These are phyloP conservation scores for Emericellopsis terricola DNA, from an alignment of 495 filamentous ascomycete species.

Conservation along the genomic window DNA sequence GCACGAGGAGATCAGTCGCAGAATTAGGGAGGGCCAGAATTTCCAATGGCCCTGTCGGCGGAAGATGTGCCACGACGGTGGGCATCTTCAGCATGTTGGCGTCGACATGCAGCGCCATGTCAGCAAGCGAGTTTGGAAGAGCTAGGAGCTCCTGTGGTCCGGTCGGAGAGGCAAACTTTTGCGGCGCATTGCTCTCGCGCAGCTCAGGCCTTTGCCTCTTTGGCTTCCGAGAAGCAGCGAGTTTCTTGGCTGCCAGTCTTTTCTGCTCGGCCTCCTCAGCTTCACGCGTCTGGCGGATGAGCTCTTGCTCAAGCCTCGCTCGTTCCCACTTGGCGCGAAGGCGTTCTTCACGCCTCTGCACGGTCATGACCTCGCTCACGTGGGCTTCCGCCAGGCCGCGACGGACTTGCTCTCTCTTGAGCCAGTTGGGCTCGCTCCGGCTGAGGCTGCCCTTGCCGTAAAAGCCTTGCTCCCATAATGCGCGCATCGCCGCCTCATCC, in stretches of 20 bases:
- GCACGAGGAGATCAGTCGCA: conserved; percentile 19
- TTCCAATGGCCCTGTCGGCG: conserved; percentile 14
- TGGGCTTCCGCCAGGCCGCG: conserved; percentile 36
- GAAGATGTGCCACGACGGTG: conserved; percentile 9
- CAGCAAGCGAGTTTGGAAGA: conserved; percentile 10
- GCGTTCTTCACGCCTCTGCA: conserved; percentile 57
- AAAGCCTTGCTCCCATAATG: conserved; percentile 88
- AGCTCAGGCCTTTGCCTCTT: too few relatives aligned
- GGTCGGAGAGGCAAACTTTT: too few relatives aligned
- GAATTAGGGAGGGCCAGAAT: conserved; percentile 15
- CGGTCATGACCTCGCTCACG: conserved; percentile 63
- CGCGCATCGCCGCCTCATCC: conserved; percentile 51
- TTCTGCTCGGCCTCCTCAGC: conserved; percentile 25
- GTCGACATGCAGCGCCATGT: neutral
- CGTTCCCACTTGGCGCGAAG: conserved; percentile 74
- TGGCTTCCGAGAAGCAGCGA: too few relatives aligned
- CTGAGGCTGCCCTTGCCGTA: conserved; percentile 89
- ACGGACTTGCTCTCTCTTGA: conserved; percentile 60
- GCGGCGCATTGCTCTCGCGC: too few relatives aligned
- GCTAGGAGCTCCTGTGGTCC: conserved; percentile 12
- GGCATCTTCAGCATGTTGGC: neutral
- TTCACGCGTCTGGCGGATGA: conserved; percentile 50
- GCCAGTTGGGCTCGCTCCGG: conserved; percentile 85
- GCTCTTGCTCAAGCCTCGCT: conserved; percentile 66
- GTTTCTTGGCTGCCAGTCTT: neutral